Conservation (phyloP, 345 rosid genomes). For the Bruguiera parviflora region DNA sequence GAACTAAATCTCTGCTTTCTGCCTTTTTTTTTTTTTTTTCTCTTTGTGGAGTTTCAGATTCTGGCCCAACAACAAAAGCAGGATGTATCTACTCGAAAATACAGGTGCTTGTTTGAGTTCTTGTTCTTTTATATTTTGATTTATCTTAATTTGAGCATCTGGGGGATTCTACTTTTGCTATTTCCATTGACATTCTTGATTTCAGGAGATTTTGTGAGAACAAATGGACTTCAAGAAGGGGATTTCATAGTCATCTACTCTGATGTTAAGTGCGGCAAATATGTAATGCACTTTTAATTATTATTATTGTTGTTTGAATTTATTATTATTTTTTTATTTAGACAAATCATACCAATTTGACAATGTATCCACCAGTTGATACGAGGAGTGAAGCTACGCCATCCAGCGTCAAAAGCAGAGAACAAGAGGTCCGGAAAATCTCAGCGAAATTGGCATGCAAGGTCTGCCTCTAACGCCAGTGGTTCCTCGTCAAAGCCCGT, state of each 20-base stretch:
- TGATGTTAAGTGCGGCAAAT: slow-evolving; percentile 91
- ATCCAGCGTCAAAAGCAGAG: slow-evolving; percentile 57
- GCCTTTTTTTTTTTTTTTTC: not conserved
- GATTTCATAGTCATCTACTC: slow-evolving; percentile 98
- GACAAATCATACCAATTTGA: too few species aligned
- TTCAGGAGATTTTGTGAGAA: slow-evolving; percentile 87
- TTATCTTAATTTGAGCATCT: too few species aligned
- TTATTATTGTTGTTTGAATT: not conserved
- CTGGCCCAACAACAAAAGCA: slow-evolving; percentile 99
- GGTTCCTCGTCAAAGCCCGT: slow-evolving; percentile 21
- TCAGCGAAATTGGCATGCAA: slow-evolving; percentile 46
- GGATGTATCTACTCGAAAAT: slow-evolving; percentile 99
- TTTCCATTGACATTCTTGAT: not conserved
- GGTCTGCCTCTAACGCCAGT: slow-evolving; percentile 21
- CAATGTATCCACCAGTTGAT: slow-evolving; percentile 49
- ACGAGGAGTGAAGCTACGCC: slow-evolving; percentile 96
- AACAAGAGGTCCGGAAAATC: slow-evolving; percentile 64
- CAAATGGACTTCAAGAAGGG: slow-evolving; percentile 98
- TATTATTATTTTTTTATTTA: not conserved
- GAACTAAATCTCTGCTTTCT: slow-evolving; percentile 23
- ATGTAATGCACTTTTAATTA: slow-evolving; percentile 32
- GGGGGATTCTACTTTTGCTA: too few species aligned
- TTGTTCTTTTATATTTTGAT: not conserved
- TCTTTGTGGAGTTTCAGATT: slow-evolving; percentile 62
- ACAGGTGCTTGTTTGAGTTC: slow-evolving; percentile 48